phyloP scores from a whole-genome alignment of 2,329 filamentous ascomycete genomes.

The Helicocarpus griseus region DNA sequence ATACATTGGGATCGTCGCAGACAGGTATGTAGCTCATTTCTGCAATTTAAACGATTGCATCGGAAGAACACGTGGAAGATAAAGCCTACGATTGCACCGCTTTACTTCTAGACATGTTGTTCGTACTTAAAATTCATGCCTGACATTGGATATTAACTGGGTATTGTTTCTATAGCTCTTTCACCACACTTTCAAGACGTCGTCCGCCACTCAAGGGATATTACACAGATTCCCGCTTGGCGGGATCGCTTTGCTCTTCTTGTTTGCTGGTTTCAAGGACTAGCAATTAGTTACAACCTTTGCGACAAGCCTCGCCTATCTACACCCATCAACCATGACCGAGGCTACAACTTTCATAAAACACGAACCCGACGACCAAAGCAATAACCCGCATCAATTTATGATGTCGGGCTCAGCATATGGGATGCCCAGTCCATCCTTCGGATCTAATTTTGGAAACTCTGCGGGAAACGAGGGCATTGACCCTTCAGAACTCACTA shows the following conservation, averaged over 20 bases:
- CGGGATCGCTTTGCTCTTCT: not conserved
- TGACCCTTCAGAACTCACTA: slow-evolving; percentile 76
- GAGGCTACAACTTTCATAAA: slow-evolving; percentile 56
- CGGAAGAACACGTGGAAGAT: not conserved
- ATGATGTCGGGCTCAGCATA: slow-evolving; percentile 41
- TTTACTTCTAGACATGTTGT: too few relatives aligned
- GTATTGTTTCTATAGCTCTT: not conserved
- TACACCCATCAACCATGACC: slow-evolving; percentile 20
- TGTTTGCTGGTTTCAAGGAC: not conserved
- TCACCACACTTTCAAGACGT: not conserved
- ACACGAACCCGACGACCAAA: slow-evolving; percentile 55
- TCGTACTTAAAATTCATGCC: too few relatives aligned
- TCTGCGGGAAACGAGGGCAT: slow-evolving; percentile 49
- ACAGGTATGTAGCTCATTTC: slow-evolving; percentile 2
- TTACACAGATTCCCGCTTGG: not conserved
- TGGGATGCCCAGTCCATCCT: slow-evolving; percentile 43
- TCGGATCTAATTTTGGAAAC: slow-evolving; percentile 40
- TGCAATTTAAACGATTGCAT: not conserved
- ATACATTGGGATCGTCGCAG: not conserved
- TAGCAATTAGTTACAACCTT: slow-evolving; percentile 4
- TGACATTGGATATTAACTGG: too few relatives aligned
- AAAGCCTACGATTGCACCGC: not conserved
- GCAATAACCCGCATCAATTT: slow-evolving; percentile 43
- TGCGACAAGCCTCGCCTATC: not conserved
- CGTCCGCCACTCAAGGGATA: not conserved